Evolutionary conservation across 306 rosid species (phyloP), one percentile per base, ranked within the genome.

Genomic region (Castanea mollissima): DNA sequence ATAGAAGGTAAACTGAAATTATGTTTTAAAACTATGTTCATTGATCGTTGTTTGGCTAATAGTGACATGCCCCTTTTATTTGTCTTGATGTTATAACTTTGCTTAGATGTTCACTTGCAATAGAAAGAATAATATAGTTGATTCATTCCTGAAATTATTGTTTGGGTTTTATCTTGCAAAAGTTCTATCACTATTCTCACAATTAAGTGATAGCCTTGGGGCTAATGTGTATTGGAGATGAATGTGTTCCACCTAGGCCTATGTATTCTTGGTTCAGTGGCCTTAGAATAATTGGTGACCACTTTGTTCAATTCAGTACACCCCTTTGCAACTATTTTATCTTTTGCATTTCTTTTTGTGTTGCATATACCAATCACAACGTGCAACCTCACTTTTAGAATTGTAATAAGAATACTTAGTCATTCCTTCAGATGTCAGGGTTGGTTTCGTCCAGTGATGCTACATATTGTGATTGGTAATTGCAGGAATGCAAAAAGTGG

Each of bases 391-490:
- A 20, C 44, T 35, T 38, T 38, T 73, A 65, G 74, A 86, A 78
- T 77, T 44, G 44, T 32, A 62, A 44, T 23, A 20, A 27, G 69
- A 76, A 34, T 86, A 55, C 54, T 65, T 34, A 5, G 74, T 68
- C 80, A 58, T 70, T 75, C 77, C 87, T 65, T 71, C 67, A 18
- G 79, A 69, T 76, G 35, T 79, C 80, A 41, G 81, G 87, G 77
- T 51, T 87, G 59, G 10, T 70, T 59, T 78, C 35, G 18, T 71
- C 55, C 74, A 64, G 74, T 79, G 83, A 81, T 86, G 83, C 81
- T 82, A 72, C 80, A 76, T 71, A 79, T 19, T 85, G 78, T 79
- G 80, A 79, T 80, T 80, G 82, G 79, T 83, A 85, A 82, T 80
- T 84, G 81, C 83, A 78, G 87, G 86, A 70, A 74, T 75, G 62